phyloP scores from a whole-genome alignment of 495 filamentous ascomycete genomes.

The Xylaria bambusicola region DNA sequence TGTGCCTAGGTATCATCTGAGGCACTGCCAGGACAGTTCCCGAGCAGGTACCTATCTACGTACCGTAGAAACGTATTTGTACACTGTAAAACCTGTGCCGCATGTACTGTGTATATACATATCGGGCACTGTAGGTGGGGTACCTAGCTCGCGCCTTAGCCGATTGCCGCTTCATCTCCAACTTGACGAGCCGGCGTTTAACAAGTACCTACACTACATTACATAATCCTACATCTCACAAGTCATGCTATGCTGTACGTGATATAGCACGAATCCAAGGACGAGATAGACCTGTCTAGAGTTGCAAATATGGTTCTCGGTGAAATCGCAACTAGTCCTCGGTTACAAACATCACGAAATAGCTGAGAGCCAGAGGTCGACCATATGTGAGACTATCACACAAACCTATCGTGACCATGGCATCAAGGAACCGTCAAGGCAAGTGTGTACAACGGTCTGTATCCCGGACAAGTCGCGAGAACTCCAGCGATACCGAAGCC shows the following conservation, averaged over 20 bases:
- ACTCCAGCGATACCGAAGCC: constrained; percentile 16
- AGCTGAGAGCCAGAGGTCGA: not conserved
- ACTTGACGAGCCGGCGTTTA: too few species aligned
- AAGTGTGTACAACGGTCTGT: constrained; percentile 10
- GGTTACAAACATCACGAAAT: not conserved
- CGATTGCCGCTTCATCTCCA: too few species aligned
- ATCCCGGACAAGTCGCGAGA: not conserved
- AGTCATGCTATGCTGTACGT: not conserved
- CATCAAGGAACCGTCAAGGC: constrained; percentile 20
- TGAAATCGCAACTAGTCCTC: not conserved
- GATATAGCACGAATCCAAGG: not conserved
- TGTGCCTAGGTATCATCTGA: too few species aligned
- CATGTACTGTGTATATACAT: too few species aligned
- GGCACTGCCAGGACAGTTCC: too few species aligned
- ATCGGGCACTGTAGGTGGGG: too few species aligned
- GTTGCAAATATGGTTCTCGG: constrained; percentile 4
- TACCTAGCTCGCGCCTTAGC: too few species aligned
- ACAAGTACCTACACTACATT: too few species aligned
- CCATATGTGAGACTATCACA: not conserved
- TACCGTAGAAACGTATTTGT: too few species aligned
- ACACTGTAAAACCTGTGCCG: too few species aligned
- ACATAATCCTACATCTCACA: not conserved
- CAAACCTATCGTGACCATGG: constrained; percentile 18
- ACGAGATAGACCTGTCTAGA: not conserved
- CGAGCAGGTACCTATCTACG: too few species aligned